Conservation (phyloP, 2,329 filamentous ascomycete genomes). For the Tolypocladium cylindrosporum region DNA sequence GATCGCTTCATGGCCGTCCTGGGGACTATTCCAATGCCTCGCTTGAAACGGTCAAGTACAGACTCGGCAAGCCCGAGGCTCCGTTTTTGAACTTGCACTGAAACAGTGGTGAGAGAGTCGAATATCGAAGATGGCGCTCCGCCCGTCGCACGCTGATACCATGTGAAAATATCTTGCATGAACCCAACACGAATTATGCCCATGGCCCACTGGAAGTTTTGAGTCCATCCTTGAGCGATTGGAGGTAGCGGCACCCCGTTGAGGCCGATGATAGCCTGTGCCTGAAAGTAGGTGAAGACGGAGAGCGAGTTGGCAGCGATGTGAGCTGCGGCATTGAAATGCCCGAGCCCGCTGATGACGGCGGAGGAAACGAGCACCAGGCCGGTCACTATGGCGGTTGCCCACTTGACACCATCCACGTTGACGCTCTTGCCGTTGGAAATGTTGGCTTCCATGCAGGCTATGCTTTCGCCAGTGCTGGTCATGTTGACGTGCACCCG, state of each 20-base stretch:
- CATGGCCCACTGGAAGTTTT: constrained; percentile 98
- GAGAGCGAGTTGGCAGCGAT: constrained; percentile 88
- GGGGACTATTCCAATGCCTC: constrained; percentile 42
- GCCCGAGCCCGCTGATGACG: constrained; percentile 79
- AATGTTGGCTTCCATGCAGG: constrained; percentile 78
- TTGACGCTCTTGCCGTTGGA: constrained; percentile 92
- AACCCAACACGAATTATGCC: constrained; percentile 81
- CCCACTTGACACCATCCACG: constrained; percentile 80
- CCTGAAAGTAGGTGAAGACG: constrained; percentile 88
- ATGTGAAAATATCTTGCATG: constrained; percentile 80
- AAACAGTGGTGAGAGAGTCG: constrained; percentile 61
- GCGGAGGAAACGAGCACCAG: constrained; percentile 76
- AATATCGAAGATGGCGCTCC: constrained; percentile 74
- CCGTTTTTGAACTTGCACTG: constrained; percentile 72
- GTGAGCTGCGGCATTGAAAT: constrained; percentile 89
- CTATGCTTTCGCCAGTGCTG: constrained; percentile 50
- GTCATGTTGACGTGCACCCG: constrained; percentile 71
- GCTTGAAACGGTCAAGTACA: constrained; percentile 37
- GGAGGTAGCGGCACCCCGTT: constrained; percentile 73
- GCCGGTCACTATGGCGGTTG: constrained; percentile 77
- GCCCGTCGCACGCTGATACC: constrained; percentile 91
- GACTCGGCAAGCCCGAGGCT: constrained; percentile 26
- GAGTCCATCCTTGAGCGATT: constrained; percentile 85
- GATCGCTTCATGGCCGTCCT: constrained; percentile 38
- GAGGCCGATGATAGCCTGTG: constrained; percentile 84